These are phyloP conservation scores for Striga hermonthica DNA, from an alignment of 305 asterid species.

Conservation along the genomic window DNA sequence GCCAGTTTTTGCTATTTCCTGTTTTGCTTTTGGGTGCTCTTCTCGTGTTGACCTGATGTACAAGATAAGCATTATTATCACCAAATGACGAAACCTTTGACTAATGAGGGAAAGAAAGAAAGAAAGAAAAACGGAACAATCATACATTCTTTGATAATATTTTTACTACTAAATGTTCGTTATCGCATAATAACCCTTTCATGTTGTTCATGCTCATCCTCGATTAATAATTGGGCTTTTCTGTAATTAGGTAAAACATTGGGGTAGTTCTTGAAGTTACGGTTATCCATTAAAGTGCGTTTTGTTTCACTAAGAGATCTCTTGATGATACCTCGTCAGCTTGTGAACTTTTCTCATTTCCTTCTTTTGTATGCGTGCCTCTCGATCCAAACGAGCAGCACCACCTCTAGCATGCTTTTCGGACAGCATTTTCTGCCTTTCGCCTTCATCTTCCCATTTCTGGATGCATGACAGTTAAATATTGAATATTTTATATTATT, in stretches of 20 bases:
- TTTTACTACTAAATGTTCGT: no score
- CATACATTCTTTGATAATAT: no score
- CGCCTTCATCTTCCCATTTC: constrained; percentile 81
- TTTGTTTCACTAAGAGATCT: constrained; percentile 5
- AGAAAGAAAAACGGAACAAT: no score
- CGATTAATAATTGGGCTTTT: background rate
- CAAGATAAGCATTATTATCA: constrained; percentile 21
- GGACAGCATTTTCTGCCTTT: constrained; percentile 54
- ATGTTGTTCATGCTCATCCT: no score
- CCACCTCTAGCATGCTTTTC: constrained; percentile 88
- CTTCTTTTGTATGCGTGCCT: constrained; percentile 52
- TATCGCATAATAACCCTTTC: no score
- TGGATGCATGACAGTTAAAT: constrained; percentile 22
- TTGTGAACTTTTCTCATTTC: constrained; percentile 40
- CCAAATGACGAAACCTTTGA: background rate
- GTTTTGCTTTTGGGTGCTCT: constrained; percentile 27
- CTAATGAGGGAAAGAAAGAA: no score
- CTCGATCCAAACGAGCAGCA: constrained; percentile 66
- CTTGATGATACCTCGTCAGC: constrained; percentile 43
- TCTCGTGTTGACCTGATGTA: constrained; percentile 35
- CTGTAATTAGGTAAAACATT: background rate
- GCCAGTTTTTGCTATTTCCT: constrained; percentile 14
- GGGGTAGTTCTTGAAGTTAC: background rate
- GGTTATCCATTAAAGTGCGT: background rate
- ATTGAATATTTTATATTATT: background rate